Evolutionary conservation across 2,329 filamentous ascomycete species (phyloP).

Genomic region (Pseudocercospora crystallina): DNA sequence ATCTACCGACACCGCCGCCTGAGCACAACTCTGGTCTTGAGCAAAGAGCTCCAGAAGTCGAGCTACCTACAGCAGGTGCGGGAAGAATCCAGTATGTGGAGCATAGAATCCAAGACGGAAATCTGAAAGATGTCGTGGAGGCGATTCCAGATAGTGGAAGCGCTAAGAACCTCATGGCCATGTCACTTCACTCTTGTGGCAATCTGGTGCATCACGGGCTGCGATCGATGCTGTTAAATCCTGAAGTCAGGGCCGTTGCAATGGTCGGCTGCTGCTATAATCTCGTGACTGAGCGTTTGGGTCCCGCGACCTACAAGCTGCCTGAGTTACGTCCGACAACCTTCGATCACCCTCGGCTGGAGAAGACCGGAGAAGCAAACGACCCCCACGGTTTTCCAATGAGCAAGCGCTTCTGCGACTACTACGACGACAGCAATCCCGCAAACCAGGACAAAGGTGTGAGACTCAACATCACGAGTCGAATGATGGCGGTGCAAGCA

Average conservation of each 20-base stretch:
- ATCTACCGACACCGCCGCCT: constrained; percentile 26
- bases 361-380: constrained; percentile 66
- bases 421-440: constrained; percentile 26
- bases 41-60: constrained; percentile 16
- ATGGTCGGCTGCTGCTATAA: constrained; percentile 99
- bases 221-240: constrained; percentile 79
- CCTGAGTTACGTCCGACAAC: constrained; percentile 66
- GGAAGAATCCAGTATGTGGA: constrained; percentile 76
- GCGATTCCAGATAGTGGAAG: constrained; percentile 38
- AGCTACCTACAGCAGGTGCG: constrained; percentile 42
- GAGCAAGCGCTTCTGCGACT: constrained; percentile 66
- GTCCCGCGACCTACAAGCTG: constrained; percentile 82
- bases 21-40: constrained; percentile 10
- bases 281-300: constrained; percentile 83
- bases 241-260: constrained; percentile 81
- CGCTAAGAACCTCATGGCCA: constrained; percentile 67
- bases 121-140: constrained; percentile 66
- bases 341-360: constrained; percentile 61
- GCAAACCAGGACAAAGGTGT: constrained; percentile 56
- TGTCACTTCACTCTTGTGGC: constrained; percentile 95
- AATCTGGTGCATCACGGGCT: constrained; percentile 96
- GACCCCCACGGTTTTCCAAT: constrained; percentile 95
- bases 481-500: constrained; percentile 98
- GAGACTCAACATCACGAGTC: constrained; percentile 88
- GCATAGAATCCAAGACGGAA: constrained; percentile 70